phyloP scores from a whole-genome alignment of 2,329 filamentous ascomycete genomes.

The Emmonsia crescens region DNA sequence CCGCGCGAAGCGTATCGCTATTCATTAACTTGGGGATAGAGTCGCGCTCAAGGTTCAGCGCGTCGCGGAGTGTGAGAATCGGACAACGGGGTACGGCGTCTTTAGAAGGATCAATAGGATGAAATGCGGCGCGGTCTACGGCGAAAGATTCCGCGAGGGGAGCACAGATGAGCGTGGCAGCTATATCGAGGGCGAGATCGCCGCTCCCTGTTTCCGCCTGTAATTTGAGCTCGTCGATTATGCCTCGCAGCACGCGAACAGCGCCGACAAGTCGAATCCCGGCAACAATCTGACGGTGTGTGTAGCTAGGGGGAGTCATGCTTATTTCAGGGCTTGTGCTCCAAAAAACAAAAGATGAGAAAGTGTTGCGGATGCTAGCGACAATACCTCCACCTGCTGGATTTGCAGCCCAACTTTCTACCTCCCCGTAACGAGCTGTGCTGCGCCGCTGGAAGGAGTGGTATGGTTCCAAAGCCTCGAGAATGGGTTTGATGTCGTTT shows the following conservation, averaged over 20 bases:
- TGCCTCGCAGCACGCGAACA: conserved; percentile 24
- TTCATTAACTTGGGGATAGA: conserved; percentile 31
- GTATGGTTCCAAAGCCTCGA: conserved; percentile 42
- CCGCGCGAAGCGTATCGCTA: conserved; percentile 34
- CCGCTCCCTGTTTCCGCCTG: conserved; percentile 30
- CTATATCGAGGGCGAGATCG: conserved; percentile 35
- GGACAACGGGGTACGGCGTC: conserved; percentile 23
- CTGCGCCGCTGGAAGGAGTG: conserved; percentile 41
- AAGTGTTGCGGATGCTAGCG: conserved; percentile 38
- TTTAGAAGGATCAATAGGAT: conserved; percentile 24
- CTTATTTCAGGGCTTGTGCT: conserved; percentile 39
- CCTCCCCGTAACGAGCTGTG: conserved; percentile 37
- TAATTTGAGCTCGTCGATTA: conserved; percentile 35
- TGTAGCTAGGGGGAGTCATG: conserved; percentile 45
- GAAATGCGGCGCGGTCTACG: conserved; percentile 27
- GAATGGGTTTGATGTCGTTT: conserved; percentile 42
- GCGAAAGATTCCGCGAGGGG: conserved; percentile 31
- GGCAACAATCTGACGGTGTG: conserved; percentile 42
- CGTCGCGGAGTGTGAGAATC: conserved; percentile 33
- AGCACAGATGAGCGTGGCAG: conserved; percentile 33
- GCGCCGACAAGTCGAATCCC: conserved; percentile 34
- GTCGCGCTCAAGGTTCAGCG: conserved; percentile 28
- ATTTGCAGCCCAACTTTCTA: conserved; percentile 42
- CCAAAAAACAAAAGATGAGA: conserved; percentile 46
- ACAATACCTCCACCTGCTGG: conserved; percentile 36